A percentile compares a stretch with the other conserved stretches of the same genome.
phyloP scores from a whole-genome alignment of 163 green algal genomes.

The Chlorella variabilis region DNA sequence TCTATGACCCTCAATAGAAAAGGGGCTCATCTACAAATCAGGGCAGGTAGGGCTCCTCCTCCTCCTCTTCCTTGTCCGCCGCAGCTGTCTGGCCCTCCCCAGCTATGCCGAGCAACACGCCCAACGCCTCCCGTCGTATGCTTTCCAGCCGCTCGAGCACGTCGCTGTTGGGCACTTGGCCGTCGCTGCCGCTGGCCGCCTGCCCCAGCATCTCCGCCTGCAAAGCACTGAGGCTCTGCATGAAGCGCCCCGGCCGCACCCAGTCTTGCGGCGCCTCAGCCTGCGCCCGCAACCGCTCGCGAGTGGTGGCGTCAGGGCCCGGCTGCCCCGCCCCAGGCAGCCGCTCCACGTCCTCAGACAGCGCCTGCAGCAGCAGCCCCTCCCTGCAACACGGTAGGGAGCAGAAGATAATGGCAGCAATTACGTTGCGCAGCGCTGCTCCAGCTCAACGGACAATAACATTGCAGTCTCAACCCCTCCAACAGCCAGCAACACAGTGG shows the following conservation, averaged over 20 bases:
- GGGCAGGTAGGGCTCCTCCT: too few relatives aligned
- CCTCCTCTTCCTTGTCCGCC: too few relatives aligned
- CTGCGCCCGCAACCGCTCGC: background rate
- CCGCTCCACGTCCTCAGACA: background rate
- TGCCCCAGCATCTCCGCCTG: constrained; percentile 33
- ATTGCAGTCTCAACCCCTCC: too few relatives aligned
- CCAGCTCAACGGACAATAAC: too few relatives aligned
- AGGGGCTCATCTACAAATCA: too few relatives aligned
- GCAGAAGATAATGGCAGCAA: background rate
- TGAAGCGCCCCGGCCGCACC: constrained; percentile 36
- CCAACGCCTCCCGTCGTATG: constrained; percentile 4
- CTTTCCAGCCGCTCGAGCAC: constrained; percentile 20
- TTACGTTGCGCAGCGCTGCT: background rate
- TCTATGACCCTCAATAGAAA: too few relatives aligned
- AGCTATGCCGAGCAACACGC: constrained; percentile 5
- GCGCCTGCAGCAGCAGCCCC: constrained; percentile 8
- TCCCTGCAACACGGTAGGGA: background rate
- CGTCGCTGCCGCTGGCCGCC: background rate
- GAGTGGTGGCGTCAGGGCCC: background rate
- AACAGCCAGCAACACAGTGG: too few relatives aligned
- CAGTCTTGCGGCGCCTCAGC: constrained; percentile 8
- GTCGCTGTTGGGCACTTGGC: background rate
- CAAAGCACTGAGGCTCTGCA: constrained; percentile 29
- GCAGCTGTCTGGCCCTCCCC: constrained; percentile 9
- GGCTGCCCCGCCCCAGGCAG: background rate